Evolutionary conservation across 2,329 filamentous ascomycete species (phyloP), one percentile per base, ranked within the genome.

Genomic region (Calonectria pseudoturangicola): DNA sequence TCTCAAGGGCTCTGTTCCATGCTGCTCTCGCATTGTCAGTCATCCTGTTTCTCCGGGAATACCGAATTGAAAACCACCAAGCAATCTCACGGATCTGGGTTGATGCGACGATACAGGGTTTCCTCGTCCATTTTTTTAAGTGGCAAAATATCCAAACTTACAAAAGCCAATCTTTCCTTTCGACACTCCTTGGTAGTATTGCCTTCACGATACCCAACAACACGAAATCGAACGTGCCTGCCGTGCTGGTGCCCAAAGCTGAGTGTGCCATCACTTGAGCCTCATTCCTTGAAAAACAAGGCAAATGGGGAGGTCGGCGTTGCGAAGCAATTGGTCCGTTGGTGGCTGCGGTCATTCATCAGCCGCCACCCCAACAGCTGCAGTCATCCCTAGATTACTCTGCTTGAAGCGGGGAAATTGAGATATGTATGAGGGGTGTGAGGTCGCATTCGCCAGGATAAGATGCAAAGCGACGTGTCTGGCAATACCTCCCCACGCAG

Each of bases 151-250:
- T 41, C 21, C 21, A 28, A 60, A 60, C 54, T 60, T 41, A 41
- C 54, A 41, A 28, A 25, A 21, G 21, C 54, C 21, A 25, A 21
- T 41, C 36, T 6, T 16, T 41, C 21, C 33, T 33, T 41, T 33
- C 28, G 33, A 41, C 33, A 18, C 54, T 25, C 54, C 33, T 21
- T 18, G 21, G 13, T 41, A 6, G 54, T 39, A 41, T 41, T 60
- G 21, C 33, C 54, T 25, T 60, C 54, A 60, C 21, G 25, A 60
- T 41, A 39, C 54, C 54, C 54, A 60, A 60, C 54, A 33, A 41
- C 33, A 9, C 18, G 21, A 36, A 28, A 39, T 15, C 21, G 21
- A 18, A 60, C 10, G 12, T 18, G 33, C 54, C 54, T 18, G 33
- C 54, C 33, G 33, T 27, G 15, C 30, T 41, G 54, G 6, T 60